These are phyloP conservation scores for Phialophora expanda DNA, from an alignment of 2,329 filamentous ascomycete species.

Conservation along the genomic window DNA sequence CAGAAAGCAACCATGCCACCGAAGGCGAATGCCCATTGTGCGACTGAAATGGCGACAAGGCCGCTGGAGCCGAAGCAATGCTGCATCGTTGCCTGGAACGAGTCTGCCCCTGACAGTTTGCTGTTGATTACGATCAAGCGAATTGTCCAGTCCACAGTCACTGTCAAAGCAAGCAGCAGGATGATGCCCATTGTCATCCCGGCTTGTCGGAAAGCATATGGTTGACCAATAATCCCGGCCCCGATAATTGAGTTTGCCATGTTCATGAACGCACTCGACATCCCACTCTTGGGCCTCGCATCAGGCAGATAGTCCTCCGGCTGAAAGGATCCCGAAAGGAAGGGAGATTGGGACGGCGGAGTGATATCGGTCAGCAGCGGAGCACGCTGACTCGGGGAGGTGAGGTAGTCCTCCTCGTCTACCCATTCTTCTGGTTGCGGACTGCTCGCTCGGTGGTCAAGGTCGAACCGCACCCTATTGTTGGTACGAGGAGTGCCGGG, in stretches of 20 bases:
- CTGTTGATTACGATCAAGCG: slow-evolving; percentile 96
- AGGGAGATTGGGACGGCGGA: slow-evolving; percentile 75
- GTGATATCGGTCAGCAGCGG: slow-evolving; percentile 83
- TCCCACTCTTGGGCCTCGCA: slow-evolving; percentile 78
- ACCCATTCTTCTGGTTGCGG: slow-evolving; percentile 37
- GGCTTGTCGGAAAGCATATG: slow-evolving; percentile 93
- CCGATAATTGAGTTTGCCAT: slow-evolving; percentile 99
- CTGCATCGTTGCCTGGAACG: slow-evolving; percentile 94
- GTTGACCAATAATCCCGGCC: slow-evolving; percentile 77
- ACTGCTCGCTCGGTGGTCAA: slow-evolving; percentile 41
- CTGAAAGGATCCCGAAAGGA: slow-evolving; percentile 61
- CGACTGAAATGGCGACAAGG: slow-evolving; percentile 84
- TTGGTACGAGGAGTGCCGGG: slow-evolving; percentile 64
- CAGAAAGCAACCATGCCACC: slow-evolving; percentile 98
- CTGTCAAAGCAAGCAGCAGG: slow-evolving; percentile 77
- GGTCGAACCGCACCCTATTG: slow-evolving; percentile 76
- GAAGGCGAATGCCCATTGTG: slow-evolving; percentile 98
- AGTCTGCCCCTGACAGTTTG: slow-evolving; percentile 91
- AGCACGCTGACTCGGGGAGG: slow-evolving; percentile 58
- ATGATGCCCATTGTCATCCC: slow-evolving; percentile 80
- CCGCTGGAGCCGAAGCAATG: slow-evolving; percentile 90
- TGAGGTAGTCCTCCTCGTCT: slow-evolving; percentile 67
- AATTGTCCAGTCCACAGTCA: slow-evolving; percentile 96
- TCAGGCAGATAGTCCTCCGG: slow-evolving; percentile 64
- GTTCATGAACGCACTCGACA: slow-evolving; percentile 95